Conservation (phyloP, 2,329 filamentous ascomycete genomes). For the Pseudopithomyces maydicus region DNA sequence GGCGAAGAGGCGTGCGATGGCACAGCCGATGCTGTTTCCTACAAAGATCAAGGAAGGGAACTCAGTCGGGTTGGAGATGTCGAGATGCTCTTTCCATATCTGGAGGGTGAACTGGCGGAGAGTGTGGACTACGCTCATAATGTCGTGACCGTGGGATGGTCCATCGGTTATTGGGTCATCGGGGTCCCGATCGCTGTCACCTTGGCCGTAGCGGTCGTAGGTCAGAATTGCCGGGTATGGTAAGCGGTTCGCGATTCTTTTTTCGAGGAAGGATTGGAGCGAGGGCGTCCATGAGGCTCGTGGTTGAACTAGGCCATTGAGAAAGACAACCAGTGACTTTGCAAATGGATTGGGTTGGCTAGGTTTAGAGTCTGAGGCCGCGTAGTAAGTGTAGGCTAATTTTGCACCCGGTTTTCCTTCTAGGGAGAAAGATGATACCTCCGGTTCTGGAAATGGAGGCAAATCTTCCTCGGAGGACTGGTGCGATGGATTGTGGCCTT, state of each 20-base stretch:
- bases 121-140: constrained; percentile 50
- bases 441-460: constrained; percentile 34
- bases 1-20: constrained; percentile 59
- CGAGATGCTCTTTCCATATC: constrained; percentile 42
- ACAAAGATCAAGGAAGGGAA: constrained; percentile 51
- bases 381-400: constrained; percentile 42
- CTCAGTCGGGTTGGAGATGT: constrained; percentile 38
- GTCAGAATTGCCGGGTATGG: constrained; percentile 53
- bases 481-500: constrained; percentile 1
- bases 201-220: constrained; percentile 66
- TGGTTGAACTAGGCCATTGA: constrained; percentile 52
- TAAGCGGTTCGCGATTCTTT: constrained; percentile 25
- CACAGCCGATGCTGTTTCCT: constrained; percentile 59
- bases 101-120: constrained; percentile 52
- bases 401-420: constrained; percentile 36
- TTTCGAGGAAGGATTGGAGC: constrained; percentile 37
- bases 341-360: constrained; percentile 38
- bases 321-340: constrained; percentile 48
- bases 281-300: constrained; percentile 46
- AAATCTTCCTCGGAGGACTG: constrained; percentile 36
- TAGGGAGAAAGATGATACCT: constrained; percentile 31
- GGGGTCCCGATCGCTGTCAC: constrained; percentile 55
- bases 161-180: constrained; percentile 27
- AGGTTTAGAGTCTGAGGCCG: constrained; percentile 29
- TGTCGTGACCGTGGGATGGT: constrained; percentile 55